Conservation (phyloP, 441 rosid genomes). For the Adansonia grandidieri region DNA sequence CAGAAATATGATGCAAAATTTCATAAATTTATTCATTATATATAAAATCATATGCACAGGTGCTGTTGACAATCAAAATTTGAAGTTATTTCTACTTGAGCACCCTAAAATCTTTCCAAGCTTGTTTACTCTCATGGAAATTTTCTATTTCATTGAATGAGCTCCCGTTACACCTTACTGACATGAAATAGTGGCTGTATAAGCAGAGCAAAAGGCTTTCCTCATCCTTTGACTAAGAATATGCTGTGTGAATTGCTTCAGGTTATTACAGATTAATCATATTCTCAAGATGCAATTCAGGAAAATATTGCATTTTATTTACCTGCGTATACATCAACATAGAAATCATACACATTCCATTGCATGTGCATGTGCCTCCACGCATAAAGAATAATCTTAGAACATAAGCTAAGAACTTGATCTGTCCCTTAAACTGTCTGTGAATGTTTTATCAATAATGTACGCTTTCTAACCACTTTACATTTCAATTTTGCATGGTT, state of each 20-base stretch:
- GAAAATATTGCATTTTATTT: background rate
- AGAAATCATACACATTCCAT: background rate
- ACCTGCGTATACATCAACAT: background rate
- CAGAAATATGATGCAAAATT: background rate
- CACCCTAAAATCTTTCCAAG: background rate
- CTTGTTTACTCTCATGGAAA: conserved; percentile 3
- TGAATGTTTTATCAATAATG: background rate
- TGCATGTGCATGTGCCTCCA: background rate
- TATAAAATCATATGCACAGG: background rate
- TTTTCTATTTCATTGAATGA: background rate
- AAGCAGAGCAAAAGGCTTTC: background rate
- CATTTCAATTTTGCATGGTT: background rate
- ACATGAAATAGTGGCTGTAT: background rate
- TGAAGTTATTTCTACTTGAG: background rate
- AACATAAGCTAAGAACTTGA: background rate
- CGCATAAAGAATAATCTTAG: background rate
- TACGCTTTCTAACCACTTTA: background rate
- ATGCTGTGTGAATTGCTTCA: background rate
- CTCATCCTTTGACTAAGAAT: background rate
- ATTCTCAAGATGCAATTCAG: conserved; percentile 12
- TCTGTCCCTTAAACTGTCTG: background rate
- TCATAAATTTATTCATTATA: background rate
- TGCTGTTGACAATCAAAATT: background rate
- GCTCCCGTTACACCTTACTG: background rate
- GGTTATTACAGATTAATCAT: background rate